Base-by-base conservation (phyloP, 176 grass and related monocot genomes). In the Panicum miliaceum region DNA sequence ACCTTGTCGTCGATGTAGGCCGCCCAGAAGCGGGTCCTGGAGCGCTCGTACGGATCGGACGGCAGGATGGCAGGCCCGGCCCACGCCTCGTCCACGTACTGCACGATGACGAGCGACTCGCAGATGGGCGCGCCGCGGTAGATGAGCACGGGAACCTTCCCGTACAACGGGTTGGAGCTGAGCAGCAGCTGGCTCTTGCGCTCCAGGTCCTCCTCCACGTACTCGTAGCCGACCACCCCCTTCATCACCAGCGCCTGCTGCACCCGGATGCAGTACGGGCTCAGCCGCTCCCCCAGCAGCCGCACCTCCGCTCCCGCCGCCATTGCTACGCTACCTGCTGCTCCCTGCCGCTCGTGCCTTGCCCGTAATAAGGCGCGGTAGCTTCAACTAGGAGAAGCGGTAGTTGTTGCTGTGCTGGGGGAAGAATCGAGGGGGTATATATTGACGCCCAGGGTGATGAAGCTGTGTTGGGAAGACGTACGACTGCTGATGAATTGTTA, bases 121-220 rank as follows among this genome's bases (percentile, higher is more conserved):
- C 89, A 91, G 10, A 85, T 81, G 8, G 89, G 85, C 68, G 23
- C 9, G 68, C 68, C 89, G 6, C 32, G 19, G 68, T 90, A 84
- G 81, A 91, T 64, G 23, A 91, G 81, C 20, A 85, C 85, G 8
- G 89, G 89, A 60, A 89, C 84, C 89, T 75, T 80, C 34, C 46
- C 63, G 76, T 91, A 63, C 68, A 84, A 53, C 37, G 85, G 89
- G 76, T 85, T 91, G 76, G 62, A 88, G 1, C 4, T 8, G 10
- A 88, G 63, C 35, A 88, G 77, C 45, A 85, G 82, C 9, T 91
- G 37, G 64, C 85, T 91, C 81, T 91, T 88, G 46, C 2, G 48
- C 14, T 12, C 3, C 20, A 76, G 52, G 76, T 88, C 53, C 71
- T 85, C 3, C 71, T 85, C 82, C 35, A 64, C 20, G 53, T 81